A percentile compares a stretch with the other conserved stretches of the same genome.
phyloP scores from a whole-genome alignment of 169 alveolate genomes.

The Cryptosporidium bovis region DNA sequence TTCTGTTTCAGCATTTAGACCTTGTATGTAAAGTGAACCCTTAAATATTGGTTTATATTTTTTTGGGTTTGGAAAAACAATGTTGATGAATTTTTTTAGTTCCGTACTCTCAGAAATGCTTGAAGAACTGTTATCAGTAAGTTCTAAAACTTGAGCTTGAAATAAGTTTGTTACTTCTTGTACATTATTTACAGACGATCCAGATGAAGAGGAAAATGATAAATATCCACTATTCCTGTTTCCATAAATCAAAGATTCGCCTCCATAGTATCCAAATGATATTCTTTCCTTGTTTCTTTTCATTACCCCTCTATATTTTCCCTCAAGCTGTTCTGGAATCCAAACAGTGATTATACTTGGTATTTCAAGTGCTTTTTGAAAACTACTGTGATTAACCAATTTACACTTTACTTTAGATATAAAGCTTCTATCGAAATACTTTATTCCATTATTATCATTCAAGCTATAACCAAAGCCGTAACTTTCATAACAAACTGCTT shows the following conservation, averaged over 20 bases:
- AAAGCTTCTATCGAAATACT: conserved; percentile 20
- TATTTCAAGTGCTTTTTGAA: conserved; percentile 34
- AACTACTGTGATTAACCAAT: conserved; percentile 29
- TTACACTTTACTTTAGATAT: conserved; percentile 48
- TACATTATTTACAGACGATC: too few relatives aligned
- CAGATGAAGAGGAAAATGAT: too few relatives aligned
- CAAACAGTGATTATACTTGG: conserved; percentile 34
- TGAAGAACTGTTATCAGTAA: conserved; percentile 52
- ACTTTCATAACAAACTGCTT: not conserved
- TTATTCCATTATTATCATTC: not conserved
- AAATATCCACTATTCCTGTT: not conserved
- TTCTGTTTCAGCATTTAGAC: conserved; percentile 23
- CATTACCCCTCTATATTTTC: conserved; percentile 70
- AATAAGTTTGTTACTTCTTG: not conserved
- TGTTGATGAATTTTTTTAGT: conserved; percentile 33
- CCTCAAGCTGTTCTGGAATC: conserved; percentile 66
- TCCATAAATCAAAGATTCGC: not conserved
- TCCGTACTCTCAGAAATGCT: conserved; percentile 67
- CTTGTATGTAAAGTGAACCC: conserved; percentile 41
- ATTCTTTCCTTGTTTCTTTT: conserved; percentile 54
- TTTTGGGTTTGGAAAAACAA: conserved; percentile 47
- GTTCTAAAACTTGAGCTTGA: conserved; percentile 39
- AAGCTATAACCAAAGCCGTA: not conserved
- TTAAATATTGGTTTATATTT: conserved; percentile 51
- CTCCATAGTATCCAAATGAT: conserved; percentile 45